Evolutionary conservation across 1,284 basidiomycete genomes (phyloP).

Genomic region (Tilletia walkeri): DNA sequence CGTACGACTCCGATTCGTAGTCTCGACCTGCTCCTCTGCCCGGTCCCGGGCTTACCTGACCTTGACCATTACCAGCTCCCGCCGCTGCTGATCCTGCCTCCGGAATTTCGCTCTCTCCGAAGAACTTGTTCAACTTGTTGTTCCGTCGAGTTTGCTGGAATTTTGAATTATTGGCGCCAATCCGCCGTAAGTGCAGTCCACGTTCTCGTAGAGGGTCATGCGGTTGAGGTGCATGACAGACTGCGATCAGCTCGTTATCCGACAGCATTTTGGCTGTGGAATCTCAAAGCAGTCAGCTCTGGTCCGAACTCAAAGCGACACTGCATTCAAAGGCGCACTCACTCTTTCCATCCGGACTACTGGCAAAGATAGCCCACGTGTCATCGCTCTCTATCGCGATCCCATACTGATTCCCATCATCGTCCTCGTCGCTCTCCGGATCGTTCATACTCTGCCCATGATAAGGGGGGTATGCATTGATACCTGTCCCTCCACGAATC

Average conservation of each 20-base stretch:
- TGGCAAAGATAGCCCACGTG: conserved; percentile 48
- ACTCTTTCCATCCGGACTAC: conserved; percentile 42
- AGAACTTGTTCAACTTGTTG: conserved; percentile 62
- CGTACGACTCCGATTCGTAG: conserved; percentile 9
- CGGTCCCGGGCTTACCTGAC: neutral
- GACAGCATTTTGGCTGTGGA: conserved; percentile 40
- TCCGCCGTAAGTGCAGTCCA: conserved; percentile 67
- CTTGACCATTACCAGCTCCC: conserved; percentile 55
- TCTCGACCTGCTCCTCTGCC: neutral
- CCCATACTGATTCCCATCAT: conserved; percentile 23
- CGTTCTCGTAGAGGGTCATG: conserved; percentile 74
- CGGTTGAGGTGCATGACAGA: conserved; percentile 79
- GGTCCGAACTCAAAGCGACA: neutral
- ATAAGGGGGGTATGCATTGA: conserved; percentile 10
- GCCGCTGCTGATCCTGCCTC: conserved; percentile 39
- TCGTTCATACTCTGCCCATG: neutral
- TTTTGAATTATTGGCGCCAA: neutral
- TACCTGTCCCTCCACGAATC: conserved; percentile 27
- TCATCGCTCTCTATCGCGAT: conserved; percentile 22
- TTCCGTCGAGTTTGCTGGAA: conserved; percentile 26
- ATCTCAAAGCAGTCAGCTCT: neutral
- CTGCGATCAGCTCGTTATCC: conserved; percentile 69
- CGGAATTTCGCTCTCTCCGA: conserved; percentile 60
- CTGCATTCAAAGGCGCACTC: neutral
- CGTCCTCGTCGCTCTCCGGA: conserved; percentile 4